Conservation (phyloP, 306 rosid species). For the Malus orientalis region DNA sequence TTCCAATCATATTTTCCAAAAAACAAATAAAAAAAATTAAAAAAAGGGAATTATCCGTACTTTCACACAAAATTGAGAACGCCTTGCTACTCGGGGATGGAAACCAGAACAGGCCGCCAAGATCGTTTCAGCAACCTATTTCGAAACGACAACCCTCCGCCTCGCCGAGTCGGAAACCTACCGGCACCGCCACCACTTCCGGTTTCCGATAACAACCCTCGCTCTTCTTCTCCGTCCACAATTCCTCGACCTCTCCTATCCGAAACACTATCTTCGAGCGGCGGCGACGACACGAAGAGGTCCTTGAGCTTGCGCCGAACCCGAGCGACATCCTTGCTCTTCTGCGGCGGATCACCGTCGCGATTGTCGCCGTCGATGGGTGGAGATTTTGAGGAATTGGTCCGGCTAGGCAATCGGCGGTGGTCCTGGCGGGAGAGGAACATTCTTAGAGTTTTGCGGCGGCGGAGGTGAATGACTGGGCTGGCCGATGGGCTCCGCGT, state of each 20-base stretch:
- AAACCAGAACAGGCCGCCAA: constrained; percentile 78
- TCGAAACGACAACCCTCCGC: constrained; percentile 39
- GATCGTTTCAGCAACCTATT: constrained; percentile 66
- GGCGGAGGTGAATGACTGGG: constrained; percentile 83
- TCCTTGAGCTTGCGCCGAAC: constrained; percentile 56
- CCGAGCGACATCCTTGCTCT: constrained; percentile 31
- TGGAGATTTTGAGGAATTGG: constrained; percentile 11
- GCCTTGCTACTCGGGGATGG: constrained; percentile 60
- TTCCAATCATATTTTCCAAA: neutral
- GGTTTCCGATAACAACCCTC: constrained; percentile 14
- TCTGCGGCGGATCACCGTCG: constrained; percentile 12
- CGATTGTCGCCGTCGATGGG: neutral
- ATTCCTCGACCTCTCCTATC: constrained; percentile 24
- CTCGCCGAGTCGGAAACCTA: constrained; percentile 22
- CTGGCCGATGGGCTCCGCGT: constrained; percentile 61
- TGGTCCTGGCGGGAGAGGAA: constrained; percentile 57
- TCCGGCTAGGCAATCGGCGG: constrained; percentile 36
- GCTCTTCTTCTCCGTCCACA: constrained; percentile 14
- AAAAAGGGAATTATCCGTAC: constrained; percentile 26
- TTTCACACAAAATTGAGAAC: neutral
- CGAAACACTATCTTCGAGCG: constrained; percentile 34
- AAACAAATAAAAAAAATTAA: too few relatives aligned
- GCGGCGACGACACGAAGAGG: constrained; percentile 66
- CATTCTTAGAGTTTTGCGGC: constrained; percentile 66
- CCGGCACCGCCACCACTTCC: neutral